A percentile compares a stretch with the other conserved stretches of the same genome.
These are phyloP conservation scores for Copromyces sp. DNA, from an alignment of 495 filamentous ascomycete species.

Conservation along the genomic window DNA sequence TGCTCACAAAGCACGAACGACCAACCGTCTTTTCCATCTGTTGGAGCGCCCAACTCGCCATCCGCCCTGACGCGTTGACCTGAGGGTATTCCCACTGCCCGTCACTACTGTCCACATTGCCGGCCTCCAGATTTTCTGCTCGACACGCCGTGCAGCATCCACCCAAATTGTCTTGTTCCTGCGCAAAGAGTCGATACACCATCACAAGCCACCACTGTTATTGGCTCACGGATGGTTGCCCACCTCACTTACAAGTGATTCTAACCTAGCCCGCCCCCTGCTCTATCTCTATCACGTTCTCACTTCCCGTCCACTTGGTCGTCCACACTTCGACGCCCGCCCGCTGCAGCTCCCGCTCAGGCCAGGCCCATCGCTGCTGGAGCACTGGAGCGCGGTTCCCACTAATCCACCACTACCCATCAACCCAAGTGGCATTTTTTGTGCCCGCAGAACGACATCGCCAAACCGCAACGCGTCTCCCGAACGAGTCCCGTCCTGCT, in stretches of 20 bases:
- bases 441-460: conserved; percentile 10
- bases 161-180: not conserved
- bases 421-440: conserved; percentile 12
- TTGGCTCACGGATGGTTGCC: not conserved
- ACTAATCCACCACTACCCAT: conserved; percentile 1
- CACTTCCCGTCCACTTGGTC: not conserved
- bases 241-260: not conserved
- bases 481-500: conserved; percentile 7
- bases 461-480: conserved; percentile 14
- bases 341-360: not conserved
- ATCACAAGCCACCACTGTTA: not conserved
- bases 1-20: not conserved
- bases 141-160: not conserved
- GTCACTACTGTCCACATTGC: not conserved
- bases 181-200: not conserved
- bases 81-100: not conserved
- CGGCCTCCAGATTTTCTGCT: not conserved
- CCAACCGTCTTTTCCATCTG: not conserved
- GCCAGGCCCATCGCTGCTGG: not conserved
- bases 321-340: not conserved
- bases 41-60: not conserved
- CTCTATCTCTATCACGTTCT: not conserved
- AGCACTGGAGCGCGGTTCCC: not conserved
- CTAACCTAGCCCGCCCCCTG: not conserved
- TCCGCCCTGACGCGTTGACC: not conserved